Evolutionary conservation across 1,284 basidiomycete species (phyloP), one percentile per base, ranked within the genome.

Genomic region (Rhodotorula sp.): DNA sequence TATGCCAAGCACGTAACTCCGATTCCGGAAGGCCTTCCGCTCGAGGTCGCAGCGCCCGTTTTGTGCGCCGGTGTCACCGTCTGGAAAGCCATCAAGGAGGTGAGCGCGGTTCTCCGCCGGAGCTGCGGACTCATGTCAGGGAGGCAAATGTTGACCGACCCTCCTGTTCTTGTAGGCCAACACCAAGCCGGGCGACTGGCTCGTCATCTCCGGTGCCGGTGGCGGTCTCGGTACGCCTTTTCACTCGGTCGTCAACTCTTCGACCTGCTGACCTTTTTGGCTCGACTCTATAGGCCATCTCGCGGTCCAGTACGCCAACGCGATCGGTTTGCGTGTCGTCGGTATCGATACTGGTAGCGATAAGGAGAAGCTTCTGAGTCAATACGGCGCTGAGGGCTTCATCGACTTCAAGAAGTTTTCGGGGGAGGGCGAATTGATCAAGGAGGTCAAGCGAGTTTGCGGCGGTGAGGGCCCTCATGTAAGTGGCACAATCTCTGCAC

Each of bases 1-100:
- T 90, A 83, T 78, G 86, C 88, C 55, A 82, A 85, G 73, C 85
- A 86, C 75, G 88, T 94, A 44, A 70, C 73, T 7, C 70, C 69
- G 7, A 70, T 76, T 26, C 75, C 75, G 30, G 69, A 75, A 15
- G 71, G 70, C 10, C 60, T 77, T 18, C 54, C 60, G n/a, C 58
- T 72, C 46, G 68, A 68, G 24, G 17, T 73, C 5, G 71, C 70
- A 2, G 76, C 71, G 3, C 63, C 62, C 18, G 53, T 65, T 14
- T 57, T 76, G 46, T 75, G 64, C 51, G 62, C 70, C 6, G 76
- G 76, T n/a, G 74, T 75, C n/a, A 77, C 76, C 6, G 71, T 77
- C 45, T 77, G 66, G 58, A 69, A 71, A 45, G 76, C 74, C 2
- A 55, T 77, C 54, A 74, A 75, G 66, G 57, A 59, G 57, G 57